Conservation (phyloP, 805 yeast species). For the Ogataea siamensis region DNA sequence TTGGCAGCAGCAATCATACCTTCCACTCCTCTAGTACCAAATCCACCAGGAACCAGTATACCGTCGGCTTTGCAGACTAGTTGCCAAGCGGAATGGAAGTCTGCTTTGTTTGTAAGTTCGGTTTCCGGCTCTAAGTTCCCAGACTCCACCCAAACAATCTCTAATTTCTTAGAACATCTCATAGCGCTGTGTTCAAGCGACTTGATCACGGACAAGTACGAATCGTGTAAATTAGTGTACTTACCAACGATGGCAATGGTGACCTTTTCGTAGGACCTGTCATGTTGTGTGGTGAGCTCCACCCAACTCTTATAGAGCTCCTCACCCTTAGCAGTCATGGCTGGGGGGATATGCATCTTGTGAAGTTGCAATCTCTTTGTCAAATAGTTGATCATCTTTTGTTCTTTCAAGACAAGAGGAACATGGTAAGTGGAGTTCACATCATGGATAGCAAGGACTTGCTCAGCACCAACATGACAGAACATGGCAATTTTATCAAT, state of each 20-base stretch:
- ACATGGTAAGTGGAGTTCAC: constrained; percentile 97
- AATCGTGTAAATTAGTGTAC: constrained; percentile 92
- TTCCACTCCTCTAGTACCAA: constrained; percentile 95
- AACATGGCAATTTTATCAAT: constrained; percentile 97
- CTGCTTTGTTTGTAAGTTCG: constrained; percentile 60
- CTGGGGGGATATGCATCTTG: constrained; percentile 43
- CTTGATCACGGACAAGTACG: constrained; percentile 91
- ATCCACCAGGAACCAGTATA: constrained; percentile 97
- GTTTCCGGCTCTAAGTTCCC: constrained; percentile 79
- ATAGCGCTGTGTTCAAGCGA: constrained; percentile 93
- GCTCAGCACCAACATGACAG: constrained; percentile 98
- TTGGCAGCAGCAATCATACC: constrained; percentile 97
- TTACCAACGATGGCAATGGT: constrained; percentile 97
- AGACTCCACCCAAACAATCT: constrained; percentile 95
- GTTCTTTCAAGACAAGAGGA: constrained; percentile 86
- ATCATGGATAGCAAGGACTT: constrained; percentile 95
- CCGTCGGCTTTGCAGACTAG: constrained; percentile 91
- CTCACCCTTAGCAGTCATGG: constrained; percentile 63
- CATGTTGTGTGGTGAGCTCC: constrained; percentile 72
- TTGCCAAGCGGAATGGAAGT: constrained; percentile 95
- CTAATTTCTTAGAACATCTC: constrained; percentile 79
- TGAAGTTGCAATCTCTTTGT: constrained; percentile 62
- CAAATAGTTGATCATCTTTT: constrained; percentile 75
- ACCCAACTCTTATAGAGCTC: constrained; percentile 76
- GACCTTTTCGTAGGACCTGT: constrained; percentile 80